These are phyloP conservation scores for Talaromyces sp. DNA, from an alignment of 2,329 filamentous ascomycete species.

Conservation along the genomic window DNA sequence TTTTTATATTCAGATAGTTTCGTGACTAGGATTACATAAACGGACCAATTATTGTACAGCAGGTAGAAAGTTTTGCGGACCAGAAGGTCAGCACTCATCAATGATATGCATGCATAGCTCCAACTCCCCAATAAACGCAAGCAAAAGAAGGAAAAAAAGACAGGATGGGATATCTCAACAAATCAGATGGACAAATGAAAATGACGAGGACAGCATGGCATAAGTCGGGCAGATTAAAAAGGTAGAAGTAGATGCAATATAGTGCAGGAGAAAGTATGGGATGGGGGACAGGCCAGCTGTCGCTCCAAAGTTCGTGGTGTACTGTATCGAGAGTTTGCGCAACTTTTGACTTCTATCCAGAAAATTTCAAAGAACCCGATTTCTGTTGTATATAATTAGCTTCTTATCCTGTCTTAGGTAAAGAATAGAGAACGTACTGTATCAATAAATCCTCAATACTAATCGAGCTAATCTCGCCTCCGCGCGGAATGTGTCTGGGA, in stretches of 20 bases:
- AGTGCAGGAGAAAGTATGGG: slow-evolving; percentile 7
- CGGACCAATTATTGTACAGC: background rate
- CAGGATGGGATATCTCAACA: slow-evolving; percentile 12
- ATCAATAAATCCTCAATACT: slow-evolving; percentile 58
- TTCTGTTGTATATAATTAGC: background rate
- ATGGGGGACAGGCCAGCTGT: slow-evolving; percentile 1
- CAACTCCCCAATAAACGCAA: background rate
- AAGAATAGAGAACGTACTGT: slow-evolving; percentile 43
- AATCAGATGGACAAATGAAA: slow-evolving; percentile 2
- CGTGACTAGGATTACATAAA: slow-evolving; percentile 3
- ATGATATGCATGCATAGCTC: background rate
- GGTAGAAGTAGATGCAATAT: slow-evolving; percentile 20
- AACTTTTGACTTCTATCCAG: background rate
- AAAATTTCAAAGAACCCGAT: slow-evolving; percentile 14
- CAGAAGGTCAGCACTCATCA: background rate
- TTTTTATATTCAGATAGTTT: background rate
- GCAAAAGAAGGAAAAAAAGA: background rate
- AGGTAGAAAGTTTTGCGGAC: background rate
- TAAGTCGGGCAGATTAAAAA: background rate
- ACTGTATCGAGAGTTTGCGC: background rate
- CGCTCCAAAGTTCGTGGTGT: background rate
- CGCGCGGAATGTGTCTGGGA: slow-evolving; percentile 74
- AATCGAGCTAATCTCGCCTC: slow-evolving; percentile 47
- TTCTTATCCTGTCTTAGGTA: background rate
- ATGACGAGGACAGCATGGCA: background rate